A percentile compares a stretch with the other conserved stretches of the same genome.
phyloP scores from a whole-genome alignment of 495 filamentous ascomycete genomes.

The Chlorociboria aeruginascens region DNA sequence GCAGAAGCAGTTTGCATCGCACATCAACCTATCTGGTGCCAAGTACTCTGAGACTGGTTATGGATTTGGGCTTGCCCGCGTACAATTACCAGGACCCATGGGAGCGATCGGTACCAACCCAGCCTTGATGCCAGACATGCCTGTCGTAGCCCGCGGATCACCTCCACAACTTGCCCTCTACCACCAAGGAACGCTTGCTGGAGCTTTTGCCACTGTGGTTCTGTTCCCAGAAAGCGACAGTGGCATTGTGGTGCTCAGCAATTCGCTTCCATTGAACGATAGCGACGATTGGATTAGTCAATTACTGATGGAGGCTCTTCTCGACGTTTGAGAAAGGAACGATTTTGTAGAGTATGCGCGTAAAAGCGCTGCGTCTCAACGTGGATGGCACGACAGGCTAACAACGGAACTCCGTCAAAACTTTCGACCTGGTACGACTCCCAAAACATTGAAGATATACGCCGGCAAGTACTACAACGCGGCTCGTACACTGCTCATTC shows the following conservation, averaged over 20 bases:
- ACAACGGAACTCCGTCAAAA: background rate
- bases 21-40: constrained; percentile 1
- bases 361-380: background rate
- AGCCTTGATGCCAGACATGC: constrained; percentile 11
- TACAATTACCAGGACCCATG: constrained; percentile 13
- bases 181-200: constrained; percentile 19
- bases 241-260: constrained; percentile 20
- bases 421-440: background rate
- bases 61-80: constrained; percentile 9
- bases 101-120: constrained; percentile 2
- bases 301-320: constrained; percentile 14
- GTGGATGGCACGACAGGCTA: background rate
- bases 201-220: constrained; percentile 10
- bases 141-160: constrained; percentile 10
- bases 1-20: background rate
- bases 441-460: background rate
- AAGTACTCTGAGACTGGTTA: constrained; percentile 7
- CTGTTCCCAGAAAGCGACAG: constrained; percentile 21
- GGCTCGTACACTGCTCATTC: background rate
- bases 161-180: constrained; percentile 14
- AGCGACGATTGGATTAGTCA: constrained; percentile 21
- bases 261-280: constrained; percentile 19
- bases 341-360: background rate
- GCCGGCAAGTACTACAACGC: background rate
- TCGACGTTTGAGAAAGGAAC: constrained; percentile 4